Percentiles rank a stretch among this genome's conserved stretches.
Conservation (phyloP, 345 rosid species). For the Rhodamnia rubescens region DNA sequence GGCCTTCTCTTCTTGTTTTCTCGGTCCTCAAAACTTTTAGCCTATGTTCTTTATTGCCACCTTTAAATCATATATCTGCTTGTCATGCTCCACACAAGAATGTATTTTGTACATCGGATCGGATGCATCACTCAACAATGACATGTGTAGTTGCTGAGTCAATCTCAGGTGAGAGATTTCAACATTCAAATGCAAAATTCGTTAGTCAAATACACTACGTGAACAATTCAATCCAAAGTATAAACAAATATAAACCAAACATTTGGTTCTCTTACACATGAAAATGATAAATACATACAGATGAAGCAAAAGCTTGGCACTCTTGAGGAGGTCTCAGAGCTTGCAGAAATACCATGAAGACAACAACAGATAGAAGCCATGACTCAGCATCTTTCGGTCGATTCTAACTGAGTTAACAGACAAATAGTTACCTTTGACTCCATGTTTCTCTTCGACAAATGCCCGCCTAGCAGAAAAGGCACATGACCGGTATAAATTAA, state of each 20-base stretch:
- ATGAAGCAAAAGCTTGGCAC: background rate
- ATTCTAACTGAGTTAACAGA: background rate
- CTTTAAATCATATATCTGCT: no score
- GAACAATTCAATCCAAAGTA: background rate
- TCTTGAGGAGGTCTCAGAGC: background rate
- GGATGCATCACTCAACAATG: background rate
- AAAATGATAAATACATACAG: background rate
- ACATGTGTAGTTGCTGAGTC: background rate
- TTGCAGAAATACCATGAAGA: background rate
- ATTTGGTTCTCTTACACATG: background rate
- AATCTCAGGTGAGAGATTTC: background rate
- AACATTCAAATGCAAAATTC: background rate
- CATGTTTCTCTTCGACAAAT: background rate
- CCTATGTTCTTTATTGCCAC: no score
- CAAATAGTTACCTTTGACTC: background rate
- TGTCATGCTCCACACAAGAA: background rate
- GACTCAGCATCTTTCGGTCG: background rate
- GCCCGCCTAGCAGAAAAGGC: background rate
- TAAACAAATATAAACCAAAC: background rate
- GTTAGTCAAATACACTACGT: accelerated
- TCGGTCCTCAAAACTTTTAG: no score
- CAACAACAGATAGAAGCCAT: background rate
- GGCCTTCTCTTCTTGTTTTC: no score
- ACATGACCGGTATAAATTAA: background rate
- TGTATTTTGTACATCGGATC: background rate